phyloP scores from a whole-genome alignment of 2,329 filamentous ascomycete species.

The Pleurostoma richardsiae region DNA sequence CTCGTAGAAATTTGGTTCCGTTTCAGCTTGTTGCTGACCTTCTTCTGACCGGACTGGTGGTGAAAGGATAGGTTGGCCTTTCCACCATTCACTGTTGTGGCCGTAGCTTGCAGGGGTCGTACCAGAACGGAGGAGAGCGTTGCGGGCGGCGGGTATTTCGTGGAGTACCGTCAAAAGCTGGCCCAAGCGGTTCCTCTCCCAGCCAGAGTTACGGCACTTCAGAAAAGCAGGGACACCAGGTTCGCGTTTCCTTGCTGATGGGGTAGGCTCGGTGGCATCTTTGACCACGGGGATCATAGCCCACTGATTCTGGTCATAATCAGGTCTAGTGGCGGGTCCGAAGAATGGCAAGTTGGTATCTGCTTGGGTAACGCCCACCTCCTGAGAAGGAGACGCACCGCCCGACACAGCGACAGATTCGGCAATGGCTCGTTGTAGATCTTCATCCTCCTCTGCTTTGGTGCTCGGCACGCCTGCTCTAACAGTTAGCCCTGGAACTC shows the following conservation, averaged over 20 bases:
- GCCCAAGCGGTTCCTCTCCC: conserved; percentile 37
- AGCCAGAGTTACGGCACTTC: conserved; percentile 24
- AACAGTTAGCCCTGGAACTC: conserved; percentile 4
- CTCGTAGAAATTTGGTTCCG: conserved; percentile 33
- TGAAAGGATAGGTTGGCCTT: conserved; percentile 44
- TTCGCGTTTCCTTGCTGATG: conserved; percentile 38
- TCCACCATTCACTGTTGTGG: conserved; percentile 57
- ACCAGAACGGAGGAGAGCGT: conserved; percentile 44
- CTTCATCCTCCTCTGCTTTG: conserved; percentile 44
- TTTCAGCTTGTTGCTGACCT: conserved; percentile 6
- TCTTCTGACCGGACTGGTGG: conserved; percentile 15
- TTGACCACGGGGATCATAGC: conserved; percentile 45
- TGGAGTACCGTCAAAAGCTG: conserved; percentile 55
- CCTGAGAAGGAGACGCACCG: conserved; percentile 31
- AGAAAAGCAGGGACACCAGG: conserved; percentile 47
- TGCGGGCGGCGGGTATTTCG: conserved; percentile 53
- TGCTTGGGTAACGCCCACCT: conserved; percentile 41
- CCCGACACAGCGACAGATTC: conserved; percentile 51
- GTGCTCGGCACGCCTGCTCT: conserved; percentile 18
- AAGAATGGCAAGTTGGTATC: conserved; percentile 41
- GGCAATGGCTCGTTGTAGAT: conserved; percentile 51
- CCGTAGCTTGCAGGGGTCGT: conserved; percentile 43
- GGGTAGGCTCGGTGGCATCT: conserved; percentile 28
- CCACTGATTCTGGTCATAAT: conserved; percentile 54
- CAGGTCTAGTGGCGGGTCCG: conserved; percentile 51